These are phyloP conservation scores for Populus euphratica DNA, from an alignment of 345 rosid species.

Conservation along the genomic window DNA sequence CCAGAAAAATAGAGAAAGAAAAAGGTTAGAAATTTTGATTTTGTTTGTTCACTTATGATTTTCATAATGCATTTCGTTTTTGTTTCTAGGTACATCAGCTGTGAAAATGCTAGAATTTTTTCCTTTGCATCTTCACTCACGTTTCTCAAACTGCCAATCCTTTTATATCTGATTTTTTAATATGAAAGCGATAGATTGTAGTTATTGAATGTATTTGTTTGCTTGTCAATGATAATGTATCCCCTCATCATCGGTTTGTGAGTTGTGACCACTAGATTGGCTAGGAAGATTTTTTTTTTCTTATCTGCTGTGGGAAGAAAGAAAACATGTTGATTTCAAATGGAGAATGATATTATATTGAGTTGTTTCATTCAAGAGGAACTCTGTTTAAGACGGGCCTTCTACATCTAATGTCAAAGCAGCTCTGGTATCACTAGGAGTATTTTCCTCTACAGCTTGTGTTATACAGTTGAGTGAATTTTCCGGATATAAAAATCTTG, in stretches of 20 bases:
- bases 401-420: not conserved
- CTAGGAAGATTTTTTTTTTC: too few relatives aligned
- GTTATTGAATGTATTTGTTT: not conserved
- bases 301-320: too few relatives aligned
- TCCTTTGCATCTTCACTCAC: not conserved
- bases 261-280: too few relatives aligned
- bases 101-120: not conserved
- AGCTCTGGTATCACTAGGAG: not conserved
- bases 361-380: too few relatives aligned
- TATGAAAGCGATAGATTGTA: not conserved
- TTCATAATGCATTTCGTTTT: not conserved
- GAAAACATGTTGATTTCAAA: too few relatives aligned
- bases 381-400: too few relatives aligned
- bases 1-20: not conserved
- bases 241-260: not conserved
- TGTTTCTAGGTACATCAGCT: not conserved
- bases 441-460: not conserved
- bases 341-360: too few relatives aligned
- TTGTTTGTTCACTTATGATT: not conserved
- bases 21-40: not conserved
- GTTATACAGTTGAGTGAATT: slow-evolving; percentile 8
- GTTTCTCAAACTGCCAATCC: not conserved
- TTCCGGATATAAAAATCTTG: slow-evolving; percentile 18
- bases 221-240: not conserved
- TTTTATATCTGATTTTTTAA: not conserved